A percentile compares a stretch with the other conserved stretches of the same genome.
Conservation (phyloP, 139 green algal genomes). For the Pseudopediastrum boryanum region DNA sequence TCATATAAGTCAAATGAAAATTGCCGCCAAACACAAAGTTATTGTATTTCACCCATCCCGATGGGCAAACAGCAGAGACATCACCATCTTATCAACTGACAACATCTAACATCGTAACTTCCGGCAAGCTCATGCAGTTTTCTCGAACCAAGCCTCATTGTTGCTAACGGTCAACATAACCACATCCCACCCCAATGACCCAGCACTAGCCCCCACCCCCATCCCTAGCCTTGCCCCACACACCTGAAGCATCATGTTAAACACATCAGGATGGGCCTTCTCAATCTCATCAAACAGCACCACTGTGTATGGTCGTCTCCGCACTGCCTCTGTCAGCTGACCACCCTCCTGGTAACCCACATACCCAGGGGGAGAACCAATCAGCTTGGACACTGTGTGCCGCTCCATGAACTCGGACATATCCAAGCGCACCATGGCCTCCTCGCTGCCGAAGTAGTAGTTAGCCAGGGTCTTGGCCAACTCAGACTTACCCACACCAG, state of each 20-base stretch:
- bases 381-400: constrained; percentile 99
- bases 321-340: constrained; percentile 97
- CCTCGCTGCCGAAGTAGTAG: constrained; percentile 99
- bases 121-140: no score
- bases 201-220: not conserved
- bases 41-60: no score
- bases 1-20: no score
- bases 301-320: constrained; percentile 95
- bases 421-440: constrained; percentile 97
- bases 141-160: no score
- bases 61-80: no score
- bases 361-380: constrained; percentile 97
- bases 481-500: constrained; percentile 97
- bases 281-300: constrained; percentile 99
- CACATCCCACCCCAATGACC: not conserved
- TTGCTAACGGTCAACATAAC: no score
- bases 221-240: constrained; percentile 14
- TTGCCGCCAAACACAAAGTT: no score
- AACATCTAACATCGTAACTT: no score
- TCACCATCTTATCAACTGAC: no score
- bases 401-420: constrained; percentile 99
- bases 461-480: constrained; percentile 97
- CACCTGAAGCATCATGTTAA: constrained; percentile 99
- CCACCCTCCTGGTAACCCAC: constrained; percentile 99
- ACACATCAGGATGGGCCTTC: constrained; percentile 99